Percentiles rank a stretch among this genome's conserved stretches.
These are phyloP conservation scores for Penicillium bovifimosum DNA, from an alignment of 495 filamentous ascomycete genomes.

Conservation along the genomic window DNA sequence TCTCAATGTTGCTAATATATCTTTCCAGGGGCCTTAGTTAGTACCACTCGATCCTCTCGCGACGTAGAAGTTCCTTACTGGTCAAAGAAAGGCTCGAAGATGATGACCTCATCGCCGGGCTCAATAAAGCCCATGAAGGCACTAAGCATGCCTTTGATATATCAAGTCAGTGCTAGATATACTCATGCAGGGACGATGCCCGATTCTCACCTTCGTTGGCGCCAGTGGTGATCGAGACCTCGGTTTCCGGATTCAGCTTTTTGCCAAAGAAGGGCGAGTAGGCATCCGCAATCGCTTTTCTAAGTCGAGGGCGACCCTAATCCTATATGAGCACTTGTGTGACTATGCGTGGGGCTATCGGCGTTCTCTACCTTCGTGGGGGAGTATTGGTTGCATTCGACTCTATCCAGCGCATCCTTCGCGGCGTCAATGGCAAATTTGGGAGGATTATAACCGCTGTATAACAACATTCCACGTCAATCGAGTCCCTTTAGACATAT, in stretches of 20 bases:
- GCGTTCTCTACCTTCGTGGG: constrained; percentile 64
- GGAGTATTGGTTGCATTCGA: constrained; percentile 98
- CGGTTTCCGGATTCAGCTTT: constrained; percentile 76
- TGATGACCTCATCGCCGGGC: constrained; percentile 88
- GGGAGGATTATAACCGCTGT: constrained; percentile 91
- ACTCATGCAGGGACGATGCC: background rate
- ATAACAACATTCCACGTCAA: background rate
- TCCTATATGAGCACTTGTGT: constrained; percentile 6
- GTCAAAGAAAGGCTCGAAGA: constrained; percentile 98
- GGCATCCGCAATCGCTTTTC: constrained; percentile 83
- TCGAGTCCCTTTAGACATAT: background rate
- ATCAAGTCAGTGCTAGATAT: background rate
- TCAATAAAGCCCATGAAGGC: constrained; percentile 98
- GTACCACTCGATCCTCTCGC: background rate
- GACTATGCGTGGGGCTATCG: background rate
- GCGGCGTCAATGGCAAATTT: constrained; percentile 87
- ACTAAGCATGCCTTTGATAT: constrained; percentile 59
- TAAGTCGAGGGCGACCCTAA: constrained; percentile 77
- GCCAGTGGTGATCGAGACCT: constrained; percentile 91
- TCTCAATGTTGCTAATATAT: constrained; percentile 95
- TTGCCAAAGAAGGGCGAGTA: constrained; percentile 83
- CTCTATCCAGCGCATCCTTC: constrained; percentile 80
- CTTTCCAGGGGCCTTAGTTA: constrained; percentile 28
- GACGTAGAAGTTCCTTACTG: constrained; percentile 53
- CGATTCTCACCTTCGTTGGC: constrained; percentile 79